Evolutionary conservation across 352 stramenopile genomes (phyloP).

Genomic region (Heterotrichella gracilis): DNA sequence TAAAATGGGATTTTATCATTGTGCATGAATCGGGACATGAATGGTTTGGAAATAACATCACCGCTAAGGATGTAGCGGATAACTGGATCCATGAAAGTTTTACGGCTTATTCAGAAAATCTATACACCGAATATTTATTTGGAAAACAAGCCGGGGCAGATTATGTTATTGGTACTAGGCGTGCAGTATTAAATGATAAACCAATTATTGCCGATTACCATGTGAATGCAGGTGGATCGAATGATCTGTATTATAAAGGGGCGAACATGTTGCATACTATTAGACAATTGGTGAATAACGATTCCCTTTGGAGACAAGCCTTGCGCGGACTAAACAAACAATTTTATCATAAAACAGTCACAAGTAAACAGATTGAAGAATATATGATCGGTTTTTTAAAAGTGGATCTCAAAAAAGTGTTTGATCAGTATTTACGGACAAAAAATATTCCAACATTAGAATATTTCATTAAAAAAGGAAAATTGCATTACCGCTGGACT

Average conservation of each 20-base stretch:
- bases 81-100: neutral
- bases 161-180: neutral
- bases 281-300: neutral
- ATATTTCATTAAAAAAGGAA: neutral
- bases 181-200: neutral
- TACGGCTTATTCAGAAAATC: constrained; percentile 7
- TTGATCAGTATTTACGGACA: neutral
- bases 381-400: neutral
- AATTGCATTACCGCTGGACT: neutral
- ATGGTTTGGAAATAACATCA: neutral
- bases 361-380: neutral
- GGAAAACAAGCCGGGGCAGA: neutral
- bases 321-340: neutral
- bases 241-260: neutral
- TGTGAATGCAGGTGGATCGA: neutral
- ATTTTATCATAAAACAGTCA: neutral
- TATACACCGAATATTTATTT: constrained; percentile 9
- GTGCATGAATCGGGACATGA: neutral
- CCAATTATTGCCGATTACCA: neutral
- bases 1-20: constrained; percentile 10
- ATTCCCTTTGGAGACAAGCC: neutral
- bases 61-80: neutral
- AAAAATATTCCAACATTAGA: neutral
- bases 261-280: neutral
- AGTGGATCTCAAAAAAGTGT: neutral